Base-by-base conservation (phyloP, 2,329 filamentous ascomycete genomes). In the Zarea fungicola region DNA sequence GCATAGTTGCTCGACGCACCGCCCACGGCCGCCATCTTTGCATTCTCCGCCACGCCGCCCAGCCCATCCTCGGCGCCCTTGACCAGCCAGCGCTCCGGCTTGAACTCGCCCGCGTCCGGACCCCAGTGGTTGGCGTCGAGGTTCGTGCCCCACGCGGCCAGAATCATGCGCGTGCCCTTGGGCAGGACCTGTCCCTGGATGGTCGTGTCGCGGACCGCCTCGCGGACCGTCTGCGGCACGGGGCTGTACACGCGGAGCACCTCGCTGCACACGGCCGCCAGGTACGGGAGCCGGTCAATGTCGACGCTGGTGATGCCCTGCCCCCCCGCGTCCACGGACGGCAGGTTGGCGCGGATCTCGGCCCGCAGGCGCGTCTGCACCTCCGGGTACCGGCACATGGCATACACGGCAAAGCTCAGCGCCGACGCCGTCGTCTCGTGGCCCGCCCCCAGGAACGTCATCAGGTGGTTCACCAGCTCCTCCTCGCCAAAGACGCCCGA, bases 371-470 rank as follows among this genome's bases (percentile, higher is more conserved):
- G 75, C 19, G 65, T 65, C 66, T 93, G 87, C 2, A 87, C 71
- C 1, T 81, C 73, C 0, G 80, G 83, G 57, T 89, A 66, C 19
- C 75, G 18, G n/a, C 87, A 77, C 1, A 83, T 78, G 1, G 88
- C 81, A 0, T 87, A 91, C 1, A 87, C 92, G 67, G 92, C 87
- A 18, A 40, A 26, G 14, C n/a, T 41, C 16, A 48, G 36, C 28
- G 45, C 36, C 9, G 36, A 41, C 19, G 45, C 45, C n/a, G 36
- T 42, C 3, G 80, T 75, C 63, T 91, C 87, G 64, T 92, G 88
- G 21, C 84, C 85, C 0, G 89, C 89, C 1, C 85, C 85, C 4
- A 95, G 78, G 70, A 95, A 93, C 1, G 81, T 77, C 54, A 81
- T 79, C 40, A 89, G 74, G 19, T 84, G 86, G 57, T 87, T 81